Evolutionary conservation across 768 basidiomycete species (phyloP), one percentile per base, ranked within the genome.

Genomic region (Boletus subparvulus): DNA sequence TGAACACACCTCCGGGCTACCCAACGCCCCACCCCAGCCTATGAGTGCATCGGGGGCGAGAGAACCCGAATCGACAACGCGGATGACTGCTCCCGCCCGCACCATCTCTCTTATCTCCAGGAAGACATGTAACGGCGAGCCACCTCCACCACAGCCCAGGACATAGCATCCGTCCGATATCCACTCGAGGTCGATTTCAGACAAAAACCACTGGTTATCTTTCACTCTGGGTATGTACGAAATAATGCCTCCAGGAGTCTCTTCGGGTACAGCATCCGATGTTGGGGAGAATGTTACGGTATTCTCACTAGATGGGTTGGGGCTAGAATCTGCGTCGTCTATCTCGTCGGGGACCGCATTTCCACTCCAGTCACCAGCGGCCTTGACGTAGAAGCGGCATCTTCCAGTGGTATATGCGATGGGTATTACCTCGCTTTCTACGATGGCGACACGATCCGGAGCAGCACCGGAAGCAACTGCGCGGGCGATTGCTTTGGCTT

Each of bases 131-230:
- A 83, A 77, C 0, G 86, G 81, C 3, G 79, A 77, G 8, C 85
- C 86, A 3, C 86, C 86, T 30, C 86, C 86, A 3, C 86, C 85
- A 17, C 79, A 81, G 0, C 85, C 86, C 2, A 87, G 73, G 40
- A 87, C 74, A 40, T 82, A 83, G 50, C 84, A 85, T 32, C 86
- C 86, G 51, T 83, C 81, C 26, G 83, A 78, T 45, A 87, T 81
- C 74, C 82, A 87, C 52, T 83, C 81, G 24, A 81, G 65, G 59
- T 82, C 80, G 3, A 73, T 69, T 61, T 82, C 79, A 14, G 75
- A 75, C 6, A 82, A 48, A 37, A 74, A 62, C 80, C 80, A 83
- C 58, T 76, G 74, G 8, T 74, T 61, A 10, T 68, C 68, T n/a
- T 69, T 61, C 43, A 83, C 73, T 26, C 46, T 64, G 5, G 77